Evolutionary conservation across 768 basidiomycete genomes (phyloP).

Genomic region (Xerocomus spinulosus): DNA sequence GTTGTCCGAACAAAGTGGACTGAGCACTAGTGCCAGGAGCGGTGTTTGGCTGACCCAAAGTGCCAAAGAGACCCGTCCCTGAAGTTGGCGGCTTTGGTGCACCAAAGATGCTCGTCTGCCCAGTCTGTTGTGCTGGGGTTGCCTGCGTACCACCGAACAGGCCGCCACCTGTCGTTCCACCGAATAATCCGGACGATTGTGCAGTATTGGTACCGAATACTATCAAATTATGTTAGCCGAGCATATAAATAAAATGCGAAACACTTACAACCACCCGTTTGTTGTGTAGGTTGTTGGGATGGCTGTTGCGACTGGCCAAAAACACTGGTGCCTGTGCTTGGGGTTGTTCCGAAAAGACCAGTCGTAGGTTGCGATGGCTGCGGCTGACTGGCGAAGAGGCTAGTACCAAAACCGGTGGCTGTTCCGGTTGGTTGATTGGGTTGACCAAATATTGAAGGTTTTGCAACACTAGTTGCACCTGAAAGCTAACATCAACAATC

Average conservation of each 20-base stretch:
- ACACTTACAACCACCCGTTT: slow-evolving; percentile 34
- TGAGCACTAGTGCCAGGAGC: slow-evolving; percentile 29
- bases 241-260: not conserved
- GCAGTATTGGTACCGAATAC: slow-evolving; percentile 36
- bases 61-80: slow-evolving; percentile 41
- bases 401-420: slow-evolving; percentile 34
- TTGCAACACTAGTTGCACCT: slow-evolving; percentile 35
- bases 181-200: slow-evolving; percentile 34
- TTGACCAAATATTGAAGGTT: slow-evolving; percentile 49
- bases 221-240: slow-evolving; percentile 16
- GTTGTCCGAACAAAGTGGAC: slow-evolving; percentile 47
- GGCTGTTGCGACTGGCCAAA: slow-evolving; percentile 32
- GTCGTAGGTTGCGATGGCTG: slow-evolving; percentile 24
- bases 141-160: slow-evolving; percentile 35
- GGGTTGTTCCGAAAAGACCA: slow-evolving; percentile 29
- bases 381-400: slow-evolving; percentile 27
- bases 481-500: not conserved
- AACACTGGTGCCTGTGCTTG: slow-evolving; percentile 23
- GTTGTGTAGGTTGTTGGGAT: slow-evolving; percentile 36
- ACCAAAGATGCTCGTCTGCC: slow-evolving; percentile 29
- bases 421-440: slow-evolving; percentile 37
- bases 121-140: slow-evolving; percentile 35
- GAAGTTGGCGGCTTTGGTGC: slow-evolving; percentile 30
- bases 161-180: slow-evolving; percentile 30
- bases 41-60: slow-evolving; percentile 40